Conservation (phyloP, 2,329 filamentous ascomycete genomes). For the Claviceps fusiformis region DNA sequence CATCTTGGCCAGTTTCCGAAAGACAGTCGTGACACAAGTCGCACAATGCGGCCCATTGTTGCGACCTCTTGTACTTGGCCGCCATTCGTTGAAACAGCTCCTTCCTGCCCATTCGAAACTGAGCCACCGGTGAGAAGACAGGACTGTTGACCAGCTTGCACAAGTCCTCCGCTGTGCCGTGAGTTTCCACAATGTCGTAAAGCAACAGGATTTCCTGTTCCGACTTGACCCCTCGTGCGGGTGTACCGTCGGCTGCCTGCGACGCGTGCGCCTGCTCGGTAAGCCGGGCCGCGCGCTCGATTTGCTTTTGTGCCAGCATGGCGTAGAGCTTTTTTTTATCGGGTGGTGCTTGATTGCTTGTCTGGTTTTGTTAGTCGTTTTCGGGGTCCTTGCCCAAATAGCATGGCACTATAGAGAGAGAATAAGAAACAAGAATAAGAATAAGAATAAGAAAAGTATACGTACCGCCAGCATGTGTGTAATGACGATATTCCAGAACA, state of each 20-base stretch:
- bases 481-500: slow-evolving; percentile 42
- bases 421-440: too few species aligned
- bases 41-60: slow-evolving; percentile 30
- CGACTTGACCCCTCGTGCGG: slow-evolving; percentile 22
- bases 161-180: slow-evolving; percentile 29
- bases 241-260: slow-evolving; percentile 8
- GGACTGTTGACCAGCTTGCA: slow-evolving; percentile 24
- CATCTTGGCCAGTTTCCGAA: slow-evolving; percentile 22
- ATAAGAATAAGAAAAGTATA: neutral
- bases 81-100: slow-evolving; percentile 31
- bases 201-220: slow-evolving; percentile 39
- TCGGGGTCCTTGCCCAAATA: too few species aligned
- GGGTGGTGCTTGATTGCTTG: slow-evolving; percentile 30
- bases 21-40: slow-evolving; percentile 31
- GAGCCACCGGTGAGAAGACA: slow-evolving; percentile 26
- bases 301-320: slow-evolving; percentile 36
- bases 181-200: slow-evolving; percentile 31
- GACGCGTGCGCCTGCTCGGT: slow-evolving; percentile 22
- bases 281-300: slow-evolving; percentile 33
- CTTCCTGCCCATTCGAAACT: slow-evolving; percentile 33
- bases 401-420: too few species aligned
- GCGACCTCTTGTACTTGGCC: slow-evolving; percentile 21
- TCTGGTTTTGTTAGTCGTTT: slow-evolving; percentile 17
- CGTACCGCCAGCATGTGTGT: slow-evolving; percentile 40
- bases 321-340: slow-evolving; percentile 39